Percentiles rank a stretch among this genome's conserved stretches.
Evolutionary conservation across 2,329 filamentous ascomycete genomes (phyloP).

Genomic region (Fusarium sp.): DNA sequence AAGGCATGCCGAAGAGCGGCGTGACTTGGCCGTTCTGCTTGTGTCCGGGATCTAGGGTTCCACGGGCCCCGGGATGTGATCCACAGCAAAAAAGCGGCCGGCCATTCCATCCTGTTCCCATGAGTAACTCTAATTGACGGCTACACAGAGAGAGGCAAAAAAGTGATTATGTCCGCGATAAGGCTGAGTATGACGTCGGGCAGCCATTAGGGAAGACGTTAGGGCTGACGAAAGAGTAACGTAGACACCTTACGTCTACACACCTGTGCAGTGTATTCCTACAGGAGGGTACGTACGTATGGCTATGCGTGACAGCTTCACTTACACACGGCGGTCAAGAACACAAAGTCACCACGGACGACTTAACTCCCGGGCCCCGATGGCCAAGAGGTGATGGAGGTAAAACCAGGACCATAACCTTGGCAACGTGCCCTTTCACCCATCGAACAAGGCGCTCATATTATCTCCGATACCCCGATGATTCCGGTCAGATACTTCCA

Average conservation of each 20-base stretch:
- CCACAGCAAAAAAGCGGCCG: neutral
- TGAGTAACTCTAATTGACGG: neutral
- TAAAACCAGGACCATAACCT: conserved; percentile 5
- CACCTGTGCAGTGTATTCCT: neutral
- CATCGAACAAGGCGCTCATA: neutral
- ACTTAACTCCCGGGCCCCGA: neutral
- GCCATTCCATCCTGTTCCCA: conserved; percentile 13
- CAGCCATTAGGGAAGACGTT: neutral
- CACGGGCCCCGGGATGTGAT: neutral
- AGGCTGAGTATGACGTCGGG: conserved; percentile 23
- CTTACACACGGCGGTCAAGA: conserved; percentile 3
- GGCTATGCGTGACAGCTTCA: neutral
- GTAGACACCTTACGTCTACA: neutral
- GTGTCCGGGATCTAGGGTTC: neutral
- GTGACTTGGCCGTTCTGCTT: conserved; percentile 11
- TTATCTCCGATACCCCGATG: conserved; percentile 29
- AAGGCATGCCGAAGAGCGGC: conserved; percentile 6
- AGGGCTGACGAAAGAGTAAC: conserved; percentile 15
- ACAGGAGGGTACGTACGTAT: neutral
- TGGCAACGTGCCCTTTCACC: conserved; percentile 12
- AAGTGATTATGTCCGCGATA: conserved; percentile 1
- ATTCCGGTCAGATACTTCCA: conserved; percentile 2
- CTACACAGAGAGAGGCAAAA: neutral
- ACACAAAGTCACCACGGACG: neutral
- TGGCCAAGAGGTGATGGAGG: neutral